These are phyloP conservation scores for Lophiotrema nucula DNA, from an alignment of 495 filamentous ascomycete genomes.

Conservation along the genomic window DNA sequence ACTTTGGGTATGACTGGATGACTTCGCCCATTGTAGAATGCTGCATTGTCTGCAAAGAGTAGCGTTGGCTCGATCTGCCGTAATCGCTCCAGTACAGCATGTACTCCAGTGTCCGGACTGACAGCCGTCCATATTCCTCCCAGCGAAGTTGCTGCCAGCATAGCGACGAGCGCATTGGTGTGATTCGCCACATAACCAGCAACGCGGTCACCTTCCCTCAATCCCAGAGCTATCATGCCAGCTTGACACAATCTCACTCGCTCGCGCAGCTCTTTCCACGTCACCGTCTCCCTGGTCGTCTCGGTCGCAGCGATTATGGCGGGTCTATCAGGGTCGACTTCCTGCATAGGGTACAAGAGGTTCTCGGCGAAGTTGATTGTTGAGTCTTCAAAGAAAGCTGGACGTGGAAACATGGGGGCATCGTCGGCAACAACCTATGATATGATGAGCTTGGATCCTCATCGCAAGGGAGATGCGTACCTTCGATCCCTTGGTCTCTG, in stretches of 20 bases:
- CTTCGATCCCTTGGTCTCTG: constrained; percentile 39
- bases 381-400: constrained; percentile 76
- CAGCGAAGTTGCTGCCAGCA: constrained; percentile 75
- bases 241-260: constrained; percentile 70
- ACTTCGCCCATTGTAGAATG: constrained; percentile 82
- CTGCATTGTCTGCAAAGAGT: constrained; percentile 82
- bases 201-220: constrained; percentile 69
- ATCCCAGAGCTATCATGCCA: constrained; percentile 61
- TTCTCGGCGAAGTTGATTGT: constrained; percentile 91
- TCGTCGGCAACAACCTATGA: constrained; percentile 64
- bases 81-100: constrained; percentile 77
- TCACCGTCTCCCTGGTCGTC: constrained; percentile 60
- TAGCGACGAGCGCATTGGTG: constrained; percentile 75
- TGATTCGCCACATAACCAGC: constrained; percentile 90
- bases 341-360: constrained; percentile 69
- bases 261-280: constrained; percentile 80
- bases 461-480: neutral
- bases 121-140: constrained; percentile 91
- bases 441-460: neutral
- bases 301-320: constrained; percentile 78
- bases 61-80: constrained; percentile 76
- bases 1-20: constrained; percentile 73
- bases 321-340: constrained; percentile 54
- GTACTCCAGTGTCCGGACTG: constrained; percentile 77
- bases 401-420: constrained; percentile 76